Evolutionary conservation across 2,329 filamentous ascomycete species (phyloP).

Genomic region (Colletotrichum echinochloae): DNA sequence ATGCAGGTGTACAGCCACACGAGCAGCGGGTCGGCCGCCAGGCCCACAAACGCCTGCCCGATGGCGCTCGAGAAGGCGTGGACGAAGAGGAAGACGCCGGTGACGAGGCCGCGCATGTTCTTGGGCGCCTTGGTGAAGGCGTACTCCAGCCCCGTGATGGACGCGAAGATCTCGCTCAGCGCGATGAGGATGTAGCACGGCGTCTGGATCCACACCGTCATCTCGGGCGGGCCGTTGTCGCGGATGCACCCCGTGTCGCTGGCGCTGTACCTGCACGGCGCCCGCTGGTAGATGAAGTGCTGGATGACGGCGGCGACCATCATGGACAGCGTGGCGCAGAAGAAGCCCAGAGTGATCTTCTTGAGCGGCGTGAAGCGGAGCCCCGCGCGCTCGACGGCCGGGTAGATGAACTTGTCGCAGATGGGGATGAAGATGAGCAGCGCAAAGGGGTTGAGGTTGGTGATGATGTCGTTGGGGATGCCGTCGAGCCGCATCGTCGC

Average conservation of each 20-base stretch:
- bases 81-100: constrained; percentile 67
- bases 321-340: constrained; percentile 47
- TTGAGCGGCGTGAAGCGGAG: constrained; percentile 73
- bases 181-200: constrained; percentile 49
- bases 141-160: constrained; percentile 66
- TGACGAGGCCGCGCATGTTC: constrained; percentile 73
- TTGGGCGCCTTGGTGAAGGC: constrained; percentile 73
- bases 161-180: constrained; percentile 47
- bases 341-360: constrained; percentile 62
- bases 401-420: constrained; percentile 71
- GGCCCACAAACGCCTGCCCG: constrained; percentile 57
- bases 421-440: constrained; percentile 81
- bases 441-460: constrained; percentile 58
- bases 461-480: constrained; percentile 37
- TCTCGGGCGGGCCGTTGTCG: constrained; percentile 49
- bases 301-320: constrained; percentile 52
- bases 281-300: constrained; percentile 64
- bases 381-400: constrained; percentile 63
- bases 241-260: constrained; percentile 57
- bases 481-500: constrained; percentile 36
- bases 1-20: constrained; percentile 73
- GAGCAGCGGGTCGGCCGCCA: constrained; percentile 63
- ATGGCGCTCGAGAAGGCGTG: constrained; percentile 69
- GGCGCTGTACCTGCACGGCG: constrained; percentile 61
- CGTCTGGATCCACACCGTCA: constrained; percentile 67